Base-by-base conservation (phyloP, 1,284 basidiomycete genomes). In the Heimioporus retisporus region DNA sequence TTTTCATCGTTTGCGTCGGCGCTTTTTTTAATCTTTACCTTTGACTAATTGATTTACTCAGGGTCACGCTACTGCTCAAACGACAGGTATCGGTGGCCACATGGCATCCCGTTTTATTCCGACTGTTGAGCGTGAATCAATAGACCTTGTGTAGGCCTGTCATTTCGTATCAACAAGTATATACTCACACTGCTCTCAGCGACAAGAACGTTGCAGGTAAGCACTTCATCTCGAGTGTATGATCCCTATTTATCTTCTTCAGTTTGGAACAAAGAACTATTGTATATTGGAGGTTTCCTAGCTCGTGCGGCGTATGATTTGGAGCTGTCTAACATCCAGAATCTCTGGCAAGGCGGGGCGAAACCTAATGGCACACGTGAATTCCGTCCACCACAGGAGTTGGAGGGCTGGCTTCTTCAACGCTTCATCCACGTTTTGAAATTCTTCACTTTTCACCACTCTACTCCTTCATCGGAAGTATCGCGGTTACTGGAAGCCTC, bases 81-180 rank as follows among this genome's bases (percentile, higher is more conserved):
- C 96, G 10, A 98, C 96, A 4, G 96, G 96, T 59, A 90, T 98
- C 55, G 95, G 94, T 6, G 96, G 96, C 0, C 96, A 97, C 74
- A 90, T 99, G 79, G 90, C 96, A 3, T 93, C 95, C 3, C 87
- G 96, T 13, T 99, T 99, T 77, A 98, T 99, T 66, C 96, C 96
- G 1, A 99, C 97, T 0, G 97, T 99, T 3, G 97, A 99, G 80
- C 89, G 97, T 69, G 97, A 99, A 81, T 95, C 94, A 0, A 92
- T 98, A 69, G 96, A 98, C 80, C 82, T 96, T 8, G 91, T 70
- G 69, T 70, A 67, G 53, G 71, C 10, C 5, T 23, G 2, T 48
- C 15, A 6, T 56, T 54, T 46, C 48, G 15, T 53, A 23, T n/a
- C 25, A 11, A 11, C 31, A 15, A 48, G 35, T 25, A 48, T 40